Conservation (phyloP, 225 moss, liverwort and hornwort species). For the Climacium dendroides region DNA sequence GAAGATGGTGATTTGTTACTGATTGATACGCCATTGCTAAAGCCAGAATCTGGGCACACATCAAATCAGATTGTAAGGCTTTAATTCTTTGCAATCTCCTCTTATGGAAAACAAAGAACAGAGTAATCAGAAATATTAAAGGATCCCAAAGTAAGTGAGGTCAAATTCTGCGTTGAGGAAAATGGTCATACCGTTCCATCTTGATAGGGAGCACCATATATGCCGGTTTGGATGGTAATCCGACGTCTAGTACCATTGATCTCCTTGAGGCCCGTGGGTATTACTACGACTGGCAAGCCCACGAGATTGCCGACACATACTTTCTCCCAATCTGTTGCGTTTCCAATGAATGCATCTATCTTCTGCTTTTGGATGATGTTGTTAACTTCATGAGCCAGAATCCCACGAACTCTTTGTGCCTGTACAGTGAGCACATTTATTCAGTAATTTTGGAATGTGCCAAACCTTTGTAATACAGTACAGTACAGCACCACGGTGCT, state of each 20-base stretch:
- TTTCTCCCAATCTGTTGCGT: slow-evolving; percentile 66
- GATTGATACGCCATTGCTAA: slow-evolving; percentile 54
- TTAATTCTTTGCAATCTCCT: not conserved
- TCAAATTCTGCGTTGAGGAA: not conserved
- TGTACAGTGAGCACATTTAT: not conserved
- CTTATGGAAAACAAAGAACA: not conserved
- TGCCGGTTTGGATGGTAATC: slow-evolving; percentile 36
- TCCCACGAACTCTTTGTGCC: slow-evolving; percentile 52
- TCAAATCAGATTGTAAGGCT: not conserved
- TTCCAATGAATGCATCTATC: slow-evolving; percentile 60
- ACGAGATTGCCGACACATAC: slow-evolving; percentile 43
- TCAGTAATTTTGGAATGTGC: not conserved
- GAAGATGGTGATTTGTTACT: slow-evolving; percentile 46
- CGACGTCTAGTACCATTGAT: slow-evolving; percentile 25
- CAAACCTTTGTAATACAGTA: not conserved
- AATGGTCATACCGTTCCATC: slow-evolving; percentile 36
- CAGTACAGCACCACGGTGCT: not conserved
- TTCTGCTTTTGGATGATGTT: slow-evolving; percentile 10
- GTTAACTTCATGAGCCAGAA: slow-evolving; percentile 22
- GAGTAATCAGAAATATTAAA: not conserved
- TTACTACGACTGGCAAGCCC: slow-evolving; percentile 26
- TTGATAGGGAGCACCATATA: slow-evolving; percentile 51
- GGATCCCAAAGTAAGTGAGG: not conserved
- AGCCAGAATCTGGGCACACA: slow-evolving; percentile 40
- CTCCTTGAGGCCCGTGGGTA: slow-evolving; percentile 48